A percentile compares a stretch with the other conserved stretches of the same genome.
These are phyloP conservation scores for Citrus sinensis DNA, from an alignment of 345 rosid genomes.

Conservation along the genomic window DNA sequence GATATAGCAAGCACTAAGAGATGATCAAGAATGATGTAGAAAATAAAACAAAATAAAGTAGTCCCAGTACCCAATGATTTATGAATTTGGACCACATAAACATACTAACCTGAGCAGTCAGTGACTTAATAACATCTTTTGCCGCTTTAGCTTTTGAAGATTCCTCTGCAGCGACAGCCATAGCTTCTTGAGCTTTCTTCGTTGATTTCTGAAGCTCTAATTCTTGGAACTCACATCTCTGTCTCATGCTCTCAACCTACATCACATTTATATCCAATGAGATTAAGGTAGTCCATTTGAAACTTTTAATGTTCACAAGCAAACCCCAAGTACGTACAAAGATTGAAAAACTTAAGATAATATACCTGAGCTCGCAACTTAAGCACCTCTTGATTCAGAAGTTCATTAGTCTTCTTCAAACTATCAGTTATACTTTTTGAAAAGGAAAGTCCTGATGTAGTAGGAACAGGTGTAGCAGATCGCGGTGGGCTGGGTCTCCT, in stretches of 20 bases:
- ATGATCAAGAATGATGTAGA: neutral
- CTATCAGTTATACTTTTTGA: constrained; percentile 78
- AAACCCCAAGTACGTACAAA: neutral
- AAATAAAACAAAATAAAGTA: neutral
- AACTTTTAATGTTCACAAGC: neutral
- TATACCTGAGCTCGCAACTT: constrained; percentile 89
- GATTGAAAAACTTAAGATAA: constrained; percentile 12
- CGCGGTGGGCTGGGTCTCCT: constrained; percentile 95
- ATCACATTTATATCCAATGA: constrained; percentile 20
- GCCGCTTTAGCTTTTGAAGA: constrained; percentile 83
- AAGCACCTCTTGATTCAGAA: constrained; percentile 83
- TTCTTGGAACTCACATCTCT: constrained; percentile 84
- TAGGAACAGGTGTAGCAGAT: constrained; percentile 90
- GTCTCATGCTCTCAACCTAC: constrained; percentile 75
- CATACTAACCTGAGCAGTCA: constrained; percentile 76
- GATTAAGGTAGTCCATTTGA: neutral
- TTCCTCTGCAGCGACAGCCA: constrained; percentile 69
- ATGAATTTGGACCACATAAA: constrained; percentile 4
- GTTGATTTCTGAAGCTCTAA: constrained; percentile 73
- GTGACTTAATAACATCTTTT: constrained; percentile 92
- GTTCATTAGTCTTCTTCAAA: constrained; percentile 91
- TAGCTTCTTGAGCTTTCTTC: constrained; percentile 81
- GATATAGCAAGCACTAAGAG: neutral
- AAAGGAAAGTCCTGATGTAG: constrained; percentile 71
- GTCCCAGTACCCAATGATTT: neutral